phyloP scores from a whole-genome alignment of 768 basidiomycete genomes.

The Hygrocybe punicea region DNA sequence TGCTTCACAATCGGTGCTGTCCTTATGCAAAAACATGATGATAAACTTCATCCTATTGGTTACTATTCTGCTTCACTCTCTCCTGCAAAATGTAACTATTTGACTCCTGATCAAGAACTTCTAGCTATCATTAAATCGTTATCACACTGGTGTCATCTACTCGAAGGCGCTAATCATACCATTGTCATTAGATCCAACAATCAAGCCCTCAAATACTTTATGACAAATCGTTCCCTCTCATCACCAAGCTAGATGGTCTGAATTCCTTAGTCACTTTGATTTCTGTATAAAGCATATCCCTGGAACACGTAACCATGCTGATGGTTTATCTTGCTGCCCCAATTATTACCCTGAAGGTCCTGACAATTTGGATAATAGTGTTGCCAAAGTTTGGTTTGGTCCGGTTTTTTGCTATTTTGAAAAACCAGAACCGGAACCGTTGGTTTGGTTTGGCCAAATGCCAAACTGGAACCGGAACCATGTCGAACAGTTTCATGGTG shows the following conservation, averaged over 20 bases:
- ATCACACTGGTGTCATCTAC: background rate
- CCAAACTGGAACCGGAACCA: too few relatives aligned
- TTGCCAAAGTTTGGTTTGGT: too few relatives aligned
- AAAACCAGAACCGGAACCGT: too few relatives aligned
- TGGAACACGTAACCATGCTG: background rate
- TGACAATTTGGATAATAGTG: background rate
- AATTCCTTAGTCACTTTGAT: background rate
- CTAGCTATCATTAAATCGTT: constrained; percentile 37
- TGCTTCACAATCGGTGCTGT: constrained; percentile 29
- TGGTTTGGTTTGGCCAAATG: too few relatives aligned
- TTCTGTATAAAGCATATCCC: background rate
- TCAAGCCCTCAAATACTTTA: background rate
- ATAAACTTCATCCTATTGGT: constrained; percentile 36
- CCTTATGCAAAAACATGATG: constrained; percentile 24
- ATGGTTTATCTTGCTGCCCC: background rate
- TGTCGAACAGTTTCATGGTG: too few relatives aligned
- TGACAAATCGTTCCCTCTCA: background rate
- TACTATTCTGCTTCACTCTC: constrained; percentile 33
- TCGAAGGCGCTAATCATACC: background rate
- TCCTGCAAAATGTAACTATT: constrained; percentile 43
- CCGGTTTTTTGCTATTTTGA: too few relatives aligned
- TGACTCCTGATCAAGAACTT: constrained; percentile 51
- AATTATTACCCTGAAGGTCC: background rate
- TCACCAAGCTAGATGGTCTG: background rate
- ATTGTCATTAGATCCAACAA: background rate